These are phyloP conservation scores for Aspergillus funiculosus DNA, from an alignment of 495 filamentous ascomycete species.

Conservation along the genomic window DNA sequence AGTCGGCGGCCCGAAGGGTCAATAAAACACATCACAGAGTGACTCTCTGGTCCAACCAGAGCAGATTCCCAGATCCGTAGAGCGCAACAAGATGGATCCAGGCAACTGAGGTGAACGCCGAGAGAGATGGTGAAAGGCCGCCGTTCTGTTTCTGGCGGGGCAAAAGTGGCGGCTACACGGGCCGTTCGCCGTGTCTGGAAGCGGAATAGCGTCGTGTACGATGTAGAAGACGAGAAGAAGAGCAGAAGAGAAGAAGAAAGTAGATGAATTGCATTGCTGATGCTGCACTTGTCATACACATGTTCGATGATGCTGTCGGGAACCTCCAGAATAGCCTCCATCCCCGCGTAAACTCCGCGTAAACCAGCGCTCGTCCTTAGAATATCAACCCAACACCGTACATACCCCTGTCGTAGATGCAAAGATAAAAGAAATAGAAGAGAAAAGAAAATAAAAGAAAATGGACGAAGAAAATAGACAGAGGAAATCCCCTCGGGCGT, in stretches of 20 bases:
- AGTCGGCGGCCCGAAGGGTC: not conserved
- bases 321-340: not conserved
- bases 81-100: not conserved
- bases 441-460: not conserved
- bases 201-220: not conserved
- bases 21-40: not conserved
- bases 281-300: no score
- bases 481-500: no score
- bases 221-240: not conserved
- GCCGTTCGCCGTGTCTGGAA: slow-evolving; percentile 24
- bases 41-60: slow-evolving; percentile 10
- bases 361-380: not conserved
- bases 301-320: no score
- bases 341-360: slow-evolving; percentile 4
- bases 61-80: not conserved
- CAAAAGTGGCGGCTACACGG: slow-evolving; percentile 25
- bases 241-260: no score
- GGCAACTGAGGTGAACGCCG: slow-evolving; percentile 18
- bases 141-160: slow-evolving; percentile 7
- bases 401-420: no score
- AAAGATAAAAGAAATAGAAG: not conserved
- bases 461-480: no score
- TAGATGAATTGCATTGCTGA: no score
- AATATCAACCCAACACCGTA: not conserved
- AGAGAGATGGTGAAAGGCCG: slow-evolving; percentile 19